Base-by-base conservation (phyloP, 768 basidiomycete species). In the Postia placenta region DNA sequence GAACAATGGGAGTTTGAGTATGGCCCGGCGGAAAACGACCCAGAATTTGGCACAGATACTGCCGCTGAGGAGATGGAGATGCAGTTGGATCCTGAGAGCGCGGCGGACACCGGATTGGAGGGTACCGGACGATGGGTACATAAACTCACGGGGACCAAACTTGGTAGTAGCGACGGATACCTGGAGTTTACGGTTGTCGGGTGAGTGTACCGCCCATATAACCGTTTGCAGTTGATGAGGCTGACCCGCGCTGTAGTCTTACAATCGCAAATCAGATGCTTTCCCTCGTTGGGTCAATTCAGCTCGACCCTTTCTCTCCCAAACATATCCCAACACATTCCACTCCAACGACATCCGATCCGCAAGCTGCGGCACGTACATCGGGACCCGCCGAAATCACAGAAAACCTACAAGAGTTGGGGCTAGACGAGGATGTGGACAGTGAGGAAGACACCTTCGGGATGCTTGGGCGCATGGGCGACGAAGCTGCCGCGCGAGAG, bases 251-350 rank as follows among this genome's bases (percentile, higher is more conserved):
- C 42, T 51, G 39, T 60, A 96, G 93, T 22, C 64, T 93, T 50
- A 92, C 85, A 12, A 80, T 93, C 27, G 91, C 92, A 26, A 94
- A 96, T 60, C 87, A 94, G 61, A 94, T 95, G 91, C 69, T 96
- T 17, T 94, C 92, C 2, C 68, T 96, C 11, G 74, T 89, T 25
- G 92, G 92, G 7, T 92, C 91, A 2, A 71, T 93, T 50, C 87
- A 89, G 57, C 64, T 69, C 3, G 81, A 90, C 57, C 87, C 87
- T 1, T 87, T 90, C 65, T 83, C 84, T 4, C 74, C 77, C 1
- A 70, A 69, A 39, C 85, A 87, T 61, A 60, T 71, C 22, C 67
- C 72, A 15, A 60, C 61, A n/a, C 43, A 61, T 3, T 38, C 52
- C 5, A 45, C 59, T 11, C 52, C 57, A 30, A 59, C 61, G n/a